A percentile compares a stretch with the other conserved stretches of the same genome.
phyloP scores from a whole-genome alignment of 805 yeast species.

The Kodamaea neixiangensis region DNA sequence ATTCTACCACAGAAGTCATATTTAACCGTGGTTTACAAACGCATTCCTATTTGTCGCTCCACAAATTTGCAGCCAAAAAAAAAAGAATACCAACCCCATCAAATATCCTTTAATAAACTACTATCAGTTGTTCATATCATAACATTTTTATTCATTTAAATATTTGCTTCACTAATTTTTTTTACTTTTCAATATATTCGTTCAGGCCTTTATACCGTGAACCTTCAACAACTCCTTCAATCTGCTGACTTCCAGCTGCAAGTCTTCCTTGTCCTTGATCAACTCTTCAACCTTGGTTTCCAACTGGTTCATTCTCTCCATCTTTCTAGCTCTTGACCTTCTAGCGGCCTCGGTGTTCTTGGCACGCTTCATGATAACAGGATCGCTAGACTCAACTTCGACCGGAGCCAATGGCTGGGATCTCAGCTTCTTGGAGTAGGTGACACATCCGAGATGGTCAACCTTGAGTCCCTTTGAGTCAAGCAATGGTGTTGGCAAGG shows the following conservation, averaged over 20 bases:
- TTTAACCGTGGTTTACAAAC: too few relatives aligned
- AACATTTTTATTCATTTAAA: background rate
- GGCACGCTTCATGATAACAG: constrained; percentile 84
- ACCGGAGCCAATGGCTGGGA: constrained; percentile 71
- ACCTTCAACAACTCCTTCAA: constrained; percentile 49
- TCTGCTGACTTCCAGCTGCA: constrained; percentile 65
- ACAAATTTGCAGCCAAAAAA: too few relatives aligned
- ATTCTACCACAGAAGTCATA: too few relatives aligned
- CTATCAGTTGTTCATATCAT: too few relatives aligned
- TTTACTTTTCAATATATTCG: background rate
- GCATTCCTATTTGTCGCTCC: too few relatives aligned
- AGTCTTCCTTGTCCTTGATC: constrained; percentile 54
- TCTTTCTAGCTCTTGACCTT: constrained; percentile 89
- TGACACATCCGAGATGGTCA: constrained; percentile 74
- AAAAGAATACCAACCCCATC: too few relatives aligned
- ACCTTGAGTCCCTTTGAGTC: constrained; percentile 33
- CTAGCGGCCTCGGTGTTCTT: constrained; percentile 98
- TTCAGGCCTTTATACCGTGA: constrained; percentile 5
- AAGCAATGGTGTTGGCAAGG: constrained; percentile 36
- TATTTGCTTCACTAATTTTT: background rate
- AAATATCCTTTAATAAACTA: too few relatives aligned
- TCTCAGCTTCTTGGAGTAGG: constrained; percentile 79
- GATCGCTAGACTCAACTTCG: constrained; percentile 57
- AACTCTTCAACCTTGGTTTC: constrained; percentile 75
- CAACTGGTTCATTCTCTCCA: constrained; percentile 81